Base-by-base conservation (phyloP, 2,329 filamentous ascomycete species). In the Penicillium sp. region DNA sequence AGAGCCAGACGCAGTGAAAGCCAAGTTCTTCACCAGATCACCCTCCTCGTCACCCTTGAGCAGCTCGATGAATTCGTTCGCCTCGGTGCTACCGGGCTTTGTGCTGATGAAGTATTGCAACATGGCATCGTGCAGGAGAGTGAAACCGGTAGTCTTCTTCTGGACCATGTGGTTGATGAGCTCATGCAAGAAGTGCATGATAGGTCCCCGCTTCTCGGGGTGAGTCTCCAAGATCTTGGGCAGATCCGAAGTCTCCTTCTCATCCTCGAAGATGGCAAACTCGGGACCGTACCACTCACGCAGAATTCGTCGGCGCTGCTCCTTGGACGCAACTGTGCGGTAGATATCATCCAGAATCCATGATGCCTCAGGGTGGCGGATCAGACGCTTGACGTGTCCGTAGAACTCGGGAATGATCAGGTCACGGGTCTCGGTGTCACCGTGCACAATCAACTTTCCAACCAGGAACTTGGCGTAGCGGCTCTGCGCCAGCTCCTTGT, bases 301-400 rank as follows among this genome's bases (percentile, higher is more conserved):
- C 62, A 99, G 84, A 63, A 99, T 84, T 53, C 87, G 86, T 37
- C 90, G 89, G 80, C 94, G 97, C 76, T 99, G 95, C 70, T 91
- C 85, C 73, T 89, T 88, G 24, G 91, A 95, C 10, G 94, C 93
- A 60, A 94, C 89, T 53, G 90, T 90, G 64, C 95, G 88, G 82
- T 98, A 99, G 68, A 97, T 91, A 77, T 99, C 95, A 77, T 99
- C 96, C 45, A 99, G 83, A 70, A 99, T 98, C 93, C 95, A 99
- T 44, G 92, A 93, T 35, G 92, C 95, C 79, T 99, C 96, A 1
- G 94, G 88, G 79, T 99, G 95, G 77, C 97, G 95, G 77, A 98
- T 97, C 73, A 98, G 83, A 73, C 93, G 91, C 75, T 92, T 91
- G 65, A 98, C 91, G 76, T 94, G 89, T 61, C 95, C 93, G 77